Evolutionary conservation across 2,329 filamentous ascomycete species (phyloP).

Genomic region (Calonectria montana): DNA sequence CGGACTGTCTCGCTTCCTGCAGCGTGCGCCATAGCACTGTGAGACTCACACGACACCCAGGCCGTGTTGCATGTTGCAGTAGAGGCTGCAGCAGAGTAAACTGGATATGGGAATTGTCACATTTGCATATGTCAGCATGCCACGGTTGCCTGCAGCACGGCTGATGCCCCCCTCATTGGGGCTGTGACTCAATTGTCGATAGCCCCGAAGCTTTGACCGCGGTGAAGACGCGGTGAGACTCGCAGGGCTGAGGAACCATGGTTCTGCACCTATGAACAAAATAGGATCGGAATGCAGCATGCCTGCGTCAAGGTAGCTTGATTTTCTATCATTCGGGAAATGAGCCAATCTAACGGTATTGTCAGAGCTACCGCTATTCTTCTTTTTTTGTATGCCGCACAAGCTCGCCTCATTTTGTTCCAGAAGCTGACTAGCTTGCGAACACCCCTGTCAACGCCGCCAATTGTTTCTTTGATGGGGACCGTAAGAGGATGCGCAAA

Average conservation of each 20-base stretch:
- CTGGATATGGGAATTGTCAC: constrained; percentile 5
- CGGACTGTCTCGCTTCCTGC: constrained; percentile 28
- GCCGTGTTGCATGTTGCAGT: constrained; percentile 17
- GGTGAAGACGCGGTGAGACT: constrained; percentile 31
- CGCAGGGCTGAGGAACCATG: constrained; percentile 32
- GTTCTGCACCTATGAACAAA: constrained; percentile 17
- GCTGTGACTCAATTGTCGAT: constrained; percentile 9
- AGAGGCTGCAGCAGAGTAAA: constrained; percentile 15
- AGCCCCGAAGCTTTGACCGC: constrained; percentile 26
- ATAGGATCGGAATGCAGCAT: constrained; percentile 25
- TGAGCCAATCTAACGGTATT: constrained; percentile 26
- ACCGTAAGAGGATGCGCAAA: neutral
- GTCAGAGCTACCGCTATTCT: constrained; percentile 6
- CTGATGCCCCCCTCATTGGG: constrained; percentile 25
- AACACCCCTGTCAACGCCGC: neutral
- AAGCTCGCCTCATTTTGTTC: constrained; percentile 9
- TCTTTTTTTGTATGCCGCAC: neutral
- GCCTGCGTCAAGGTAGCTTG: constrained; percentile 19
- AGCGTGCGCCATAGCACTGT: constrained; percentile 16
- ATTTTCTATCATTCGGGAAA: constrained; percentile 18
- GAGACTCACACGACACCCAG: constrained; percentile 9
- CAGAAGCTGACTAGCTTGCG: constrained; percentile 7
- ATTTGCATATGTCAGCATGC: constrained; percentile 37
- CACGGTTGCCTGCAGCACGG: constrained; percentile 31
- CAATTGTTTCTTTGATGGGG: neutral